These are phyloP conservation scores for Debaryomyces udenii DNA, from an alignment of 1,139 yeast genomes.

Conservation along the genomic window DNA sequence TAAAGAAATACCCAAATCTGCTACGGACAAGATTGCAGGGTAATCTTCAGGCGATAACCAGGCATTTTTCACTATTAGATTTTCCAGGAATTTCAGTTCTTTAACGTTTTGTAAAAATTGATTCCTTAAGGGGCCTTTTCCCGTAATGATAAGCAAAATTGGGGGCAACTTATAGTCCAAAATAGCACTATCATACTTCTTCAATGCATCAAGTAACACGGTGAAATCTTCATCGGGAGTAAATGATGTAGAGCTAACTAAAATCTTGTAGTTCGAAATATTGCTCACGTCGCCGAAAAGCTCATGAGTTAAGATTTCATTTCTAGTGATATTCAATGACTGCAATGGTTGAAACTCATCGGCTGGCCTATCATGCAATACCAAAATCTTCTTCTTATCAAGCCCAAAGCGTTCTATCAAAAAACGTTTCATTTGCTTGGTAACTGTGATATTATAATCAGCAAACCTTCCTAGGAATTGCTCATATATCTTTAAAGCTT, in stretches of 20 bases:
- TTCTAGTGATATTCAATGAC: conserved; percentile 17
- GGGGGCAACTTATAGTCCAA: conserved; percentile 39
- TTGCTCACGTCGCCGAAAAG: conserved; percentile 40
- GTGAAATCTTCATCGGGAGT: conserved; percentile 93
- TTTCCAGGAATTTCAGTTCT: conserved; percentile 41
- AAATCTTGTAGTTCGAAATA: conserved; percentile 52
- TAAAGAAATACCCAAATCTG: conserved; percentile 87
- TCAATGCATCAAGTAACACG: conserved; percentile 69
- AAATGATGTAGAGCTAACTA: conserved; percentile 88
- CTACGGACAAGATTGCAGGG: conserved; percentile 71
- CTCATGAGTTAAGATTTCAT: conserved; percentile 42
- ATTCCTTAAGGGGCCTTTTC: conserved; percentile 83
- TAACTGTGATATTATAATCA: conserved; percentile 74
- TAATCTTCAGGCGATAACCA: conserved; percentile 86
- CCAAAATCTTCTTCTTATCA: conserved; percentile 34
- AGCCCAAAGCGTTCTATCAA: conserved; percentile 59
- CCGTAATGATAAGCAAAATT: conserved; percentile 76
- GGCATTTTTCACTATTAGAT: conserved; percentile 55
- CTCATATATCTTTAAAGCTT: conserved; percentile 61
- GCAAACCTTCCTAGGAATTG: conserved; percentile 57
- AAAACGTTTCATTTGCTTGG: conserved; percentile 69
- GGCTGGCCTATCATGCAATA: conserved; percentile 78
- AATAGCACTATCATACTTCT: conserved; percentile 50
- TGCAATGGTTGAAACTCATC: conserved; percentile 59
- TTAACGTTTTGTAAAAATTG: conserved; percentile 51